Evolutionary conservation across 192 early-diverging fungal genomes (phyloP).

Genomic region (Pilobolus umbonatus): DNA sequence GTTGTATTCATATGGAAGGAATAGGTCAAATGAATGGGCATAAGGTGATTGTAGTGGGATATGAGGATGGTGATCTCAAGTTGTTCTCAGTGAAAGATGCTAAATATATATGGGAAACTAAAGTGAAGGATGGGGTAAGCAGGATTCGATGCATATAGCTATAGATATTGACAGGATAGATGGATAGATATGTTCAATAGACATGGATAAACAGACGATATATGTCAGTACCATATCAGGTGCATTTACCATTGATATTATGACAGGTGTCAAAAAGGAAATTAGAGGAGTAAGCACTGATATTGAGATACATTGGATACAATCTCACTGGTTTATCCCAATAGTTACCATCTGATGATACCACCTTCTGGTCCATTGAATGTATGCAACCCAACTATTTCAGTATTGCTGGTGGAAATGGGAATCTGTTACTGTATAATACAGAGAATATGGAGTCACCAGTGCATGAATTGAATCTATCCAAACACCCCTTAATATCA

Average conservation of each 20-base stretch:
- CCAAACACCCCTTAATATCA: constrained; percentile 63
- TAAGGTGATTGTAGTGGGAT: constrained; percentile 50
- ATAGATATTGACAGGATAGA: constrained; percentile 15
- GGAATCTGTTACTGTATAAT: constrained; percentile 51
- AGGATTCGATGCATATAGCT: neutral
- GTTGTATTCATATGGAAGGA: neutral
- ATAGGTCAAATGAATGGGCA: constrained; percentile 1
- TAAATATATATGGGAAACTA: constrained; percentile 58
- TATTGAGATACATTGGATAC: neutral
- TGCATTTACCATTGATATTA: constrained; percentile 50
- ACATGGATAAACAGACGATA: constrained; percentile 52
- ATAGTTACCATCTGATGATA: neutral
- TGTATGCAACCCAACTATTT: constrained; percentile 67
- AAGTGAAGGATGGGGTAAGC: constrained; percentile 72
- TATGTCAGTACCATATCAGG: constrained; percentile 52
- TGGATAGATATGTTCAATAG: constrained; percentile 33
- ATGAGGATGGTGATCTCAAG: constrained; percentile 72
- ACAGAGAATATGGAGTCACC: constrained; percentile 38
- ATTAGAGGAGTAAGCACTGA: neutral
- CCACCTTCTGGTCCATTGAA: constrained; percentile 61
- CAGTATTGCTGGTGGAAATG: constrained; percentile 54
- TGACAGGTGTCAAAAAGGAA: constrained; percentile 43
- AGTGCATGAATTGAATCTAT: constrained; percentile 36
- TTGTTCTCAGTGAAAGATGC: constrained; percentile 62
- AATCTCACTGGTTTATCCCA: constrained; percentile 10